A percentile compares a stretch with the other conserved stretches of the same genome.
Evolutionary conservation across 2,329 filamentous ascomycete species (phyloP).

Genomic region (Mycogone perniciosa): DNA sequence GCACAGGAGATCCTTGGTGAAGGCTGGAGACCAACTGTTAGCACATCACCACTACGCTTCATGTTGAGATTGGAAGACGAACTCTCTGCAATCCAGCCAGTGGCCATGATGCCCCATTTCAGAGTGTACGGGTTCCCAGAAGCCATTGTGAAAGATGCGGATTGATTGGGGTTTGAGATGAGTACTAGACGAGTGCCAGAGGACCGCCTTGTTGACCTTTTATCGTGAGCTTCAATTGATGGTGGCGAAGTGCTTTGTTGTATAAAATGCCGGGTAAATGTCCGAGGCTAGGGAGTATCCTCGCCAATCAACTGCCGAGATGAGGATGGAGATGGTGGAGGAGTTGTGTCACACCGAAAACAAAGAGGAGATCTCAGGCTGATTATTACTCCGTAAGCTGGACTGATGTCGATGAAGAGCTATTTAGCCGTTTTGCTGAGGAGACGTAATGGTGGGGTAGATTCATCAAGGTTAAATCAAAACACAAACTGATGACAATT

Average conservation of each 20-base stretch:
- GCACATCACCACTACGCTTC: background rate
- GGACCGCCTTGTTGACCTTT: too few species aligned
- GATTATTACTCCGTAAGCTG: too few species aligned
- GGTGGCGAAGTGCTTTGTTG: background rate
- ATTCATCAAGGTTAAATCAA: too few species aligned
- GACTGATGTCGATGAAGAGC: too few species aligned
- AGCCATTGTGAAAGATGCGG: background rate
- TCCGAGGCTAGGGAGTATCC: background rate
- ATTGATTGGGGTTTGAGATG: background rate
- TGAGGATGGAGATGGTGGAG: slow-evolving; percentile 4
- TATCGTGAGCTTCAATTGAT: too few species aligned
- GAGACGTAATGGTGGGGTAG: too few species aligned
- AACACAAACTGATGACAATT: too few species aligned
- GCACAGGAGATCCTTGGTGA: slow-evolving; percentile 71
- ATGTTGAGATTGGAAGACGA: slow-evolving; percentile 19
- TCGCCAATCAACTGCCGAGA: slow-evolving; percentile 7
- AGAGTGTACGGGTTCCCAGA: slow-evolving; percentile 35
- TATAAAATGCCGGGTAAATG: background rate
- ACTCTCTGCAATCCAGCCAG: slow-evolving; percentile 53
- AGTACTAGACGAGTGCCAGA: background rate
- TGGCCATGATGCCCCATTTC: slow-evolving; percentile 57
- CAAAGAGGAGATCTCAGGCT: too few species aligned
- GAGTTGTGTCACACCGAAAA: background rate
- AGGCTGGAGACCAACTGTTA: slow-evolving; percentile 35
- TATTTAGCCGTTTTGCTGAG: too few species aligned